Conservation (phyloP, 805 yeast species). For the Zygosaccharomyces bisporus region DNA sequence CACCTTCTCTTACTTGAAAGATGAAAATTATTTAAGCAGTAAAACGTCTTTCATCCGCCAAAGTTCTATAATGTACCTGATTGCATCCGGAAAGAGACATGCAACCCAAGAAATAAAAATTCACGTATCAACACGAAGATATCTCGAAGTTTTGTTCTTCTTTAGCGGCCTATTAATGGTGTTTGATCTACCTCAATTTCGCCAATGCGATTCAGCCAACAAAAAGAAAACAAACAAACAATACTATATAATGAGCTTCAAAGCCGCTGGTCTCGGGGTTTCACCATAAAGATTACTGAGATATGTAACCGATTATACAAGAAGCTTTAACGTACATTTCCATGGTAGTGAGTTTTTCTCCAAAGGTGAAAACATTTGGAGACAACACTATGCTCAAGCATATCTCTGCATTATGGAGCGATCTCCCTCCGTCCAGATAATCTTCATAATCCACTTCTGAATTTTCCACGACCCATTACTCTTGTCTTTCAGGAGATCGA, state of each 20-base stretch:
- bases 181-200: not conserved
- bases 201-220: not conserved
- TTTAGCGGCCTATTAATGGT: not conserved
- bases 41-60: not conserved
- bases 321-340: not conserved
- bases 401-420: not conserved
- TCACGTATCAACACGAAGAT: not conserved
- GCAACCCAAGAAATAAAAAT: not conserved
- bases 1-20: not conserved
- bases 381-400: not conserved
- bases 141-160: not conserved
- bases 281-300: not conserved
- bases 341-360: not conserved
- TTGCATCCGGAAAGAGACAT: not conserved
- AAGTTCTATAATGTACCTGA: not conserved
- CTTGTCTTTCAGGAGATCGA: not conserved
- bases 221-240: not conserved
- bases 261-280: not conserved
- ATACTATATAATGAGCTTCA: not conserved
- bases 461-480: not conserved
- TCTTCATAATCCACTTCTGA: not conserved
- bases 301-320: not conserved
- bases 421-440: not conserved
- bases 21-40: not conserved
- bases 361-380: not conserved